Evolutionary conservation across 2,329 filamentous ascomycete species (phyloP).

Genomic region (Neofusicoccum kwambonambiense): DNA sequence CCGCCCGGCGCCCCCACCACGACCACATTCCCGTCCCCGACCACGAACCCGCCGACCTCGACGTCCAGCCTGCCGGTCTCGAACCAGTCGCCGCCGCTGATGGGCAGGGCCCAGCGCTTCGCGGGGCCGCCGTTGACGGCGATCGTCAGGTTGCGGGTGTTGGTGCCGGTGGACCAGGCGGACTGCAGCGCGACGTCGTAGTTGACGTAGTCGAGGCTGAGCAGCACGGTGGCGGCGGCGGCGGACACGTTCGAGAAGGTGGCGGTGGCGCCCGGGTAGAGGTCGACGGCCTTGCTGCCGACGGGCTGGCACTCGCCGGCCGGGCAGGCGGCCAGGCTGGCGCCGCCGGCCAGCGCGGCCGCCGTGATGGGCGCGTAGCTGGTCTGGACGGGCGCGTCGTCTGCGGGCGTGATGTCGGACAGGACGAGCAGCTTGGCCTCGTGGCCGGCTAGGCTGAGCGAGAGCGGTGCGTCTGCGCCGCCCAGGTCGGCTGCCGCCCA

Average conservation of each 20-base stretch:
- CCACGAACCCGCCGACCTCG: conserved; percentile 29
- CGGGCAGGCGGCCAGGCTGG: conserved; percentile 28
- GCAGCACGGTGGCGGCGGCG: conserved; percentile 31
- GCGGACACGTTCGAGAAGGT: conserved; percentile 31
- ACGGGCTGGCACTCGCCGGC: conserved; percentile 29
- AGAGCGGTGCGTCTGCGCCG: not conserved
- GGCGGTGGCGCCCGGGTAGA: conserved; percentile 28
- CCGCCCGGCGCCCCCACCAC: conserved; percentile 24
- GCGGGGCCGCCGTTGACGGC: conserved; percentile 37
- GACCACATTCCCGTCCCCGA: conserved; percentile 26
- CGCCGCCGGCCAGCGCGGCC: conserved; percentile 32
- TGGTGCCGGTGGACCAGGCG: conserved; percentile 32
- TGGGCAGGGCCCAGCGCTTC: conserved; percentile 38
- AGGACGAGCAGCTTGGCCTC: conserved; percentile 35
- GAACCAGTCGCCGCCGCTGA: conserved; percentile 43
- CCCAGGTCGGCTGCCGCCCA: conserved; percentile 22
- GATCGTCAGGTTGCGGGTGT: conserved; percentile 38
- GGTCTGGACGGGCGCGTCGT: conserved; percentile 19
- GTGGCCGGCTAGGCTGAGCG: conserved; percentile 23
- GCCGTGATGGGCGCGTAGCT: conserved; percentile 34
- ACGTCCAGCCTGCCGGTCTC: conserved; percentile 25
- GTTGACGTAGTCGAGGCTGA: conserved; percentile 37
- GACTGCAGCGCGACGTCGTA: conserved; percentile 40
- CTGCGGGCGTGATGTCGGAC: conserved; percentile 29
- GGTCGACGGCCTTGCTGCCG: conserved; percentile 33